Percentiles rank a stretch among this genome's conserved stretches.
Evolutionary conservation across 257 asterid genomes (phyloP).

Genomic region (Voacanga thouarsii): DNA sequence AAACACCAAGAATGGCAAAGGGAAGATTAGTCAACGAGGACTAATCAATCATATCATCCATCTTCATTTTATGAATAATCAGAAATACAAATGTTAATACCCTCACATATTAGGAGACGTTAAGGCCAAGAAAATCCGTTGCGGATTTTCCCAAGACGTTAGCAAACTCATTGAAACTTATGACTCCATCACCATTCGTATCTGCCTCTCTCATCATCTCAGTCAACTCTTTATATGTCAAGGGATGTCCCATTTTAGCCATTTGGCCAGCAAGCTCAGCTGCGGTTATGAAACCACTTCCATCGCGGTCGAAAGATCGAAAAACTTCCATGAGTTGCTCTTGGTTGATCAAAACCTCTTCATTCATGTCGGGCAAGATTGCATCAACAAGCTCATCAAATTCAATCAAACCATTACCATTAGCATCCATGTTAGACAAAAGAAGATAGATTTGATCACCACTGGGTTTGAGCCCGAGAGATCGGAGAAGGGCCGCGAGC

Average conservation of each 20-base stretch:
- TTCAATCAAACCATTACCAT: conserved; percentile 51
- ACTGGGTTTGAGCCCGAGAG: conserved; percentile 42
- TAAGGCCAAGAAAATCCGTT: conserved; percentile 41
- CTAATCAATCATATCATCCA: neutral
- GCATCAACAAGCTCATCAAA: conserved; percentile 49
- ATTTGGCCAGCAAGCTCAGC: conserved; percentile 54
- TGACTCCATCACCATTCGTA: conserved; percentile 59
- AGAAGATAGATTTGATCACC: conserved; percentile 45
- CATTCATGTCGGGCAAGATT: conserved; percentile 47
- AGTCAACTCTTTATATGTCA: conserved; percentile 38
- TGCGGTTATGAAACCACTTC: conserved; percentile 46
- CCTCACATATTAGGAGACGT: conserved; percentile 18
- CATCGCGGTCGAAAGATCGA: conserved; percentile 51
- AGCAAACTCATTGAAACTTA: conserved; percentile 57
- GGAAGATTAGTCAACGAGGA: neutral
- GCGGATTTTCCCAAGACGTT: conserved; percentile 48
- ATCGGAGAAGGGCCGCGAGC: conserved; percentile 49
- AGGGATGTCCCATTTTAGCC: conserved; percentile 57
- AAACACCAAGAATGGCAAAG: neutral
- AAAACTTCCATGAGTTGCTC: conserved; percentile 54
- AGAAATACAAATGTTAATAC: conserved; percentile 3
- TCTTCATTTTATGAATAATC: neutral
- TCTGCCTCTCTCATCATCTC: conserved; percentile 55
- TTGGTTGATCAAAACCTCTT: conserved; percentile 43
- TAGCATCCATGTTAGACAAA: conserved; percentile 42